These are phyloP conservation scores for Rutstroemia sp. DNA, from an alignment of 2,329 filamentous ascomycete genomes.

Conservation along the genomic window DNA sequence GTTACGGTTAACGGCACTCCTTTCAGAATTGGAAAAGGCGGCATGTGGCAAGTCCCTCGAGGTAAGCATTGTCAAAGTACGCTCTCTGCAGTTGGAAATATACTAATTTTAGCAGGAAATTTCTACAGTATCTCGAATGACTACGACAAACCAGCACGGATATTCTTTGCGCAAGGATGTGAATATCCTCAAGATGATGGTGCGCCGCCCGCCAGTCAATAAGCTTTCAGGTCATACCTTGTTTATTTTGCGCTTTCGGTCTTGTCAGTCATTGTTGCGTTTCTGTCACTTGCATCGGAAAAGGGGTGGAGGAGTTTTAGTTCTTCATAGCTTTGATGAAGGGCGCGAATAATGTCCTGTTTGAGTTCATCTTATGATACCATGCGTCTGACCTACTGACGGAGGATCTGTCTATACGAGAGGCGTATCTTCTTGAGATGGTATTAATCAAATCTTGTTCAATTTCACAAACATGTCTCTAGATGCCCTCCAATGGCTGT, in stretches of 20 bases:
- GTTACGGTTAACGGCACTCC: conserved; percentile 68
- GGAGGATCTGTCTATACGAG: neutral
- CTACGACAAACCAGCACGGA: conserved; percentile 59
- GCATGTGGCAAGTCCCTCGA: conserved; percentile 90
- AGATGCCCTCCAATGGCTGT: too few relatives aligned
- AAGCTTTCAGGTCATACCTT: too few relatives aligned
- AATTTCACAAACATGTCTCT: too few relatives aligned
- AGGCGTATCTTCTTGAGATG: neutral
- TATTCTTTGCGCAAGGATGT: conserved; percentile 92
- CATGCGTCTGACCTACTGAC: conserved; percentile 4
- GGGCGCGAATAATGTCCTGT: neutral
- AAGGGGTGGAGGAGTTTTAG: neutral
- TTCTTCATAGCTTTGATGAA: neutral
- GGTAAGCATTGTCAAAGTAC: conserved; percentile 48
- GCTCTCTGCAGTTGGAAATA: neutral
- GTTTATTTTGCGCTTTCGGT: neutral
- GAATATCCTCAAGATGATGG: conserved; percentile 32
- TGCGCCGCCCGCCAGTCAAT: neutral
- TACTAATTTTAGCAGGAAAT: conserved; percentile 57
- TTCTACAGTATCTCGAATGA: conserved; percentile 88
- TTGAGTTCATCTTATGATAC: conserved; percentile 6
- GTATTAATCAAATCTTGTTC: neutral
- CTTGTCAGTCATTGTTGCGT: neutral
- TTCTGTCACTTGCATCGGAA: neutral
- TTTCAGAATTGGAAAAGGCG: conserved; percentile 81